Evolutionary conservation across 176 grass and related monocot genomes (phyloP).

Genomic region (Bothriochloa decipiens): DNA sequence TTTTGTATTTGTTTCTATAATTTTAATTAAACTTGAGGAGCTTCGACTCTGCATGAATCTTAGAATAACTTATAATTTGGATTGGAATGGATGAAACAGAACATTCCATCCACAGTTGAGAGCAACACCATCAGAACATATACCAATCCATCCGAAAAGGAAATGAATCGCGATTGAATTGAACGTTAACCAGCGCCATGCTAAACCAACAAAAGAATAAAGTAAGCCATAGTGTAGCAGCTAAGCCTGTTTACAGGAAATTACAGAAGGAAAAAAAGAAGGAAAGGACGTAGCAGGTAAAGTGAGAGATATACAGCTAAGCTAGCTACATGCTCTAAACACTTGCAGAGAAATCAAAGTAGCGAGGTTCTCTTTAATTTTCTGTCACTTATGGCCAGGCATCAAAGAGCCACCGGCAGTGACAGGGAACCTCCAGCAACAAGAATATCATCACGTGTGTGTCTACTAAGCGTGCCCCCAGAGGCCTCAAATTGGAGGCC

Average conservation of each 20-base stretch:
- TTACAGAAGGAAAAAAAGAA: neutral
- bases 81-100: too few species aligned
- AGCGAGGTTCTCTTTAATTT: constrained; percentile 36
- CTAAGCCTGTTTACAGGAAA: constrained; percentile 26
- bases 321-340: constrained; percentile 33
- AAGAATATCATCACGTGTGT: constrained; percentile 33
- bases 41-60: too few species aligned
- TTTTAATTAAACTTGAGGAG: too few species aligned
- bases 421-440: constrained; percentile 44
- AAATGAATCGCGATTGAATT: neutral
- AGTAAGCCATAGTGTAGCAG: constrained; percentile 47
- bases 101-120: neutral
- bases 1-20: too few species aligned
- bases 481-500: constrained; percentile 62
- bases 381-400: constrained; percentile 36
- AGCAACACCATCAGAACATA: neutral
- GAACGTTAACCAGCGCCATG: constrained; percentile 30
- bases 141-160: neutral
- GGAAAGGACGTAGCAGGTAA: neutral
- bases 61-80: too few species aligned
- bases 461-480: constrained; percentile 40
- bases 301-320: constrained; percentile 35
- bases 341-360: constrained; percentile 16
- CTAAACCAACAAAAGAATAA: constrained; percentile 56
- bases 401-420: constrained; percentile 48